Evolutionary conservation across 176 grass and related monocot species (phyloP), one percentile per base, ranked within the genome.

Genomic region (Chloris gayana): DNA sequence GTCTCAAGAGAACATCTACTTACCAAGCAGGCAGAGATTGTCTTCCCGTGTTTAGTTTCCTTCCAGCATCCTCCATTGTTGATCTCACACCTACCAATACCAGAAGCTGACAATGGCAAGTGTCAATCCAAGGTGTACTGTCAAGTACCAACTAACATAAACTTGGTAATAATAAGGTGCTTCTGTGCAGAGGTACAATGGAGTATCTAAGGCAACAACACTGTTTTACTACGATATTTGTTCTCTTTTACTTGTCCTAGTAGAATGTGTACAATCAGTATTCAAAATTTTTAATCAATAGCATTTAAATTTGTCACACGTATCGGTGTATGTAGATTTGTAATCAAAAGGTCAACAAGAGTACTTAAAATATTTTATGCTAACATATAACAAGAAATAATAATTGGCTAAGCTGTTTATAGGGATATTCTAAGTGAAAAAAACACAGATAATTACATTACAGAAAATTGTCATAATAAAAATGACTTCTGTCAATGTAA

Each of bases 61-160:
- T 89, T 89, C 94, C 94, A 97, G 73, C 94, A 97, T 25, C 91
- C 94, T 67, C 94, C 94, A 85, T 97, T 93, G 34, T 74, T 91
- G 33, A 93, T 91, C 69, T 83, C 88, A 85, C 94, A 97, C 70
- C 91, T 85, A 47, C 91, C 91, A 69, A 88, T 80, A 73, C 94
- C 94, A 2, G 91, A 97, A 80, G 94, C 94, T 97, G 81, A 64
- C 77, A 74, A 76, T 61, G 31, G 39, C 21, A 67, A 51, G 59
- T 78, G 50, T 89, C 51, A 89, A 81, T 63, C 47, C 29, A 82
- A 77, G 37, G 3, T 76, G 30, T 77, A 81, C 5, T 66, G 29
- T 10, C 21, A 80, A 63, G 7, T 61, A 29, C 58, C 4, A 14
- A 25, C 58, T 46, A 54, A 53, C 27, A 8, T 32, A 65, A 15